Evolutionary conservation across 306 rosid genomes (phyloP).

Genomic region (Prunus mongolica): DNA sequence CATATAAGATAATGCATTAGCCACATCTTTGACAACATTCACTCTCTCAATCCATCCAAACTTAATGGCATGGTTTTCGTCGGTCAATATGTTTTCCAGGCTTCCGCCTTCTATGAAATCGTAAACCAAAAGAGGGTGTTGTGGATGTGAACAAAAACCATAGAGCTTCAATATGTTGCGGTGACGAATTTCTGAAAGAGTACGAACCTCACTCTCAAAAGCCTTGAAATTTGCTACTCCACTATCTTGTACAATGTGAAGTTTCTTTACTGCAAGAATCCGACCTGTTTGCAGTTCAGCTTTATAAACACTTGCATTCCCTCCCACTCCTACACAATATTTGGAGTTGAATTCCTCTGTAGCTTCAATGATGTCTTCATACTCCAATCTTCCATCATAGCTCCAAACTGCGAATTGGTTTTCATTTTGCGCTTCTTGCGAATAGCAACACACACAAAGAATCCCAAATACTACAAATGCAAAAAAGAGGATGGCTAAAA

Average conservation of each 20-base stretch:
- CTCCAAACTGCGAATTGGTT: constrained; percentile 16
- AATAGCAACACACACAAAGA: neutral
- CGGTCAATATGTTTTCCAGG: constrained; percentile 7
- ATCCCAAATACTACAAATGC: neutral
- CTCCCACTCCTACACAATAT: constrained; percentile 23
- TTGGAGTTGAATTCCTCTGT: constrained; percentile 14
- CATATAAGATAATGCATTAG: constrained; percentile 6
- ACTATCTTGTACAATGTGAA: constrained; percentile 9
- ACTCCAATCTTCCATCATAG: constrained; percentile 14
- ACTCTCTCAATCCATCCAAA: constrained; percentile 17
- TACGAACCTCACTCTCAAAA: constrained; percentile 19
- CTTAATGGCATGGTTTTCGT: neutral
- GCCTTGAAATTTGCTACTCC: neutral
- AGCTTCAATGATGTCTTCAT: constrained; percentile 15
- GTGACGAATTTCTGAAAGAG: constrained; percentile 8
- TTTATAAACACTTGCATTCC: constrained; percentile 20
- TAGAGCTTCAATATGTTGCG: constrained; percentile 18
- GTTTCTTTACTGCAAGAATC: constrained; percentile 22
- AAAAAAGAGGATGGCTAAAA: neutral
- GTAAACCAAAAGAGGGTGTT: constrained; percentile 11
- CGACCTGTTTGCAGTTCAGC: constrained; percentile 18
- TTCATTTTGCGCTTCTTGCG: neutral
- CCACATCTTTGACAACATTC: constrained; percentile 13
- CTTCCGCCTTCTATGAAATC: constrained; percentile 13
- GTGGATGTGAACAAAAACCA: constrained; percentile 17